phyloP scores from a whole-genome alignment of 192 early-diverging fungal species.

The Bifiguratus adelaidae region DNA sequence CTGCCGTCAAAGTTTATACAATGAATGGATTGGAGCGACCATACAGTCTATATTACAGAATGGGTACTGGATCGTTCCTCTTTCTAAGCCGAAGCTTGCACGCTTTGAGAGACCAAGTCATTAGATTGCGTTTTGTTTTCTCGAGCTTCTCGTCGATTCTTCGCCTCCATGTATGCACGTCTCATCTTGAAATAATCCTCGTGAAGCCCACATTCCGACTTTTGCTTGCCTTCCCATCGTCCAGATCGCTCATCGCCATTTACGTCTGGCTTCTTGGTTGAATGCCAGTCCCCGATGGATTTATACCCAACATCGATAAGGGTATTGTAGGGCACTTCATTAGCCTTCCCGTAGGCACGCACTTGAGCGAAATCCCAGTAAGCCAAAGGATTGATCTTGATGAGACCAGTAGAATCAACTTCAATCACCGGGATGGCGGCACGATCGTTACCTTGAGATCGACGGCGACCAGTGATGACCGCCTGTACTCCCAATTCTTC shows the following conservation, averaged over 20 bases:
- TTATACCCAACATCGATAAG: conserved; percentile 86
- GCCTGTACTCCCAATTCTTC: conserved; percentile 58
- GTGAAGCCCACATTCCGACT: conserved; percentile 93
- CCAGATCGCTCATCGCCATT: conserved; percentile 76
- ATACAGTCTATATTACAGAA: too few relatives aligned
- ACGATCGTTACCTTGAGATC: conserved; percentile 79
- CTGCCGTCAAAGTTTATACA: too few relatives aligned
- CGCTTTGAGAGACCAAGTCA: too few relatives aligned
- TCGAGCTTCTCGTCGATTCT: too few relatives aligned
- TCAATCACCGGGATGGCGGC: conserved; percentile 69
- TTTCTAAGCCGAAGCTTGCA: too few relatives aligned
- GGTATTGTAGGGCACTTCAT: conserved; percentile 86
- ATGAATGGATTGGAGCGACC: too few relatives aligned
- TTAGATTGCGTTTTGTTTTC: too few relatives aligned
- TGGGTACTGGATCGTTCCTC: too few relatives aligned
- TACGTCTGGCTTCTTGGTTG: conserved; percentile 63
- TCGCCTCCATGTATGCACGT: conserved; percentile 60
- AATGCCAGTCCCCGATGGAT: conserved; percentile 89
- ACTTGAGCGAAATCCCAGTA: conserved; percentile 87
- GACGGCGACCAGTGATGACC: conserved; percentile 84
- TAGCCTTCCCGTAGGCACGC: conserved; percentile 70
- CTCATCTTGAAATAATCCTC: conserved; percentile 96
- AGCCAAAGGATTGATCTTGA: conserved; percentile 92
- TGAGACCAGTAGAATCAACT: conserved; percentile 64
- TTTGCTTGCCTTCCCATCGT: conserved; percentile 78